phyloP scores from a whole-genome alignment of 2,329 filamentous ascomycete genomes.

The Clarireedia hainanense region DNA sequence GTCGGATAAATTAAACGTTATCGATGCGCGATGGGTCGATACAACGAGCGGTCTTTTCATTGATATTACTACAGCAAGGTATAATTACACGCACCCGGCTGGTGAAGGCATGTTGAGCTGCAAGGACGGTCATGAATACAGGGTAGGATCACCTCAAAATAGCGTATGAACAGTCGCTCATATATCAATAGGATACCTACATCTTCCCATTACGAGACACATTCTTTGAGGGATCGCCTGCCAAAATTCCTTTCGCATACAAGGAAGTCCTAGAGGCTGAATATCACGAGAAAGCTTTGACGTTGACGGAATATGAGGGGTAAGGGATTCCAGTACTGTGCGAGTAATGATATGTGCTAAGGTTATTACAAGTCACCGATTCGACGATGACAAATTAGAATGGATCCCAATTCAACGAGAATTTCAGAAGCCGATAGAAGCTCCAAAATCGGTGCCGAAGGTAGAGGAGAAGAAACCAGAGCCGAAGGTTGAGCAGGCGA shows the following conservation, averaged over 20 bases:
- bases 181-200: slow-evolving; percentile 40
- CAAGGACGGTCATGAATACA: slow-evolving; percentile 44
- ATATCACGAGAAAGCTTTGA: slow-evolving; percentile 46
- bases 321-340: slow-evolving; percentile 26
- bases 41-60: slow-evolving; percentile 68
- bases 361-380: slow-evolving; percentile 31
- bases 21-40: slow-evolving; percentile 81
- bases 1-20: slow-evolving; percentile 66
- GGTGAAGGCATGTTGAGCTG: slow-evolving; percentile 40
- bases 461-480: slow-evolving; percentile 19
- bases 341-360: neutral
- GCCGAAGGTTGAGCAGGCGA: slow-evolving; percentile 38
- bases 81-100: slow-evolving; percentile 32
- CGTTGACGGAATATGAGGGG: slow-evolving; percentile 43
- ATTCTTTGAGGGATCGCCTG: slow-evolving; percentile 57
- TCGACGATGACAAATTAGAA: slow-evolving; percentile 33
- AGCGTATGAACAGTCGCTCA: neutral
- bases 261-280: slow-evolving; percentile 50
- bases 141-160: slow-evolving; percentile 27
- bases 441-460: slow-evolving; percentile 16
- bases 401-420: slow-evolving; percentile 21
- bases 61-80: slow-evolving; percentile 69
- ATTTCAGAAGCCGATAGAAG: slow-evolving; percentile 1
- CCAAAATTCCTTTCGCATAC: slow-evolving; percentile 58
- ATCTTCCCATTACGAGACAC: slow-evolving; percentile 64